Base-by-base conservation (phyloP, 2,329 filamentous ascomycete genomes). In the Exophiala mesophila region DNA sequence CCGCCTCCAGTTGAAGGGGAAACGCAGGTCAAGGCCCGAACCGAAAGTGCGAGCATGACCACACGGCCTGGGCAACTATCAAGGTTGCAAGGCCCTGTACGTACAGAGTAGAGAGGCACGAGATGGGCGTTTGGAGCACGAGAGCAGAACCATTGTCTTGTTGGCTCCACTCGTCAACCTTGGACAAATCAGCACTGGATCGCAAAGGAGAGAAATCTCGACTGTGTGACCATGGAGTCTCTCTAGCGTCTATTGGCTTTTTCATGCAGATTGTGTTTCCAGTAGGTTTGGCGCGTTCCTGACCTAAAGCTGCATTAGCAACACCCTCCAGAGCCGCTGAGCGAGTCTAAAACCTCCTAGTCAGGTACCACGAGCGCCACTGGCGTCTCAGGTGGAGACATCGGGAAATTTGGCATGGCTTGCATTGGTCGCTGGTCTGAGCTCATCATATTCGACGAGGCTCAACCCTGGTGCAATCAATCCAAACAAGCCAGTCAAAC, bases 361-460 rank as follows among this genome's bases (percentile, higher is more conserved):
- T 41, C 35, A 39, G 44, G 35, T 36, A 39, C 36, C 37, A 41
- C 35, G 24, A n/a, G n/a, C n/a, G 7, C 23, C 23, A 12, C 23
- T 12, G 29, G 7, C 7, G 7, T 32, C 29, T 17, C 29, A 7
- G 13, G 29, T 32, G 29, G 30, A 38, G 36, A 29, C 23, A 12
- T 50, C 44, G 48, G 48, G 48, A 47, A 47, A 50, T 47, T 50
- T 50, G 48, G 38, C 44, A 29, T 40, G 38, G 18, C 31, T 39
- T 35, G 39, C 41, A 50, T 45, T 47, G 44, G 47, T 31, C 34
- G 41, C 31, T 8, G n/a, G 24, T 28, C 24, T 17, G n/a, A 30
- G 15, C 45, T 41, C 40, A 7, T 49, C 39, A 45, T 24, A 17
- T 21, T 18, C 23, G 26, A 12, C 24, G n/a, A n/a, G 8, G 24